Evolutionary conservation across 2,329 filamentous ascomycete genomes (phyloP).

Genomic region (Colletotrichum sojae): DNA sequence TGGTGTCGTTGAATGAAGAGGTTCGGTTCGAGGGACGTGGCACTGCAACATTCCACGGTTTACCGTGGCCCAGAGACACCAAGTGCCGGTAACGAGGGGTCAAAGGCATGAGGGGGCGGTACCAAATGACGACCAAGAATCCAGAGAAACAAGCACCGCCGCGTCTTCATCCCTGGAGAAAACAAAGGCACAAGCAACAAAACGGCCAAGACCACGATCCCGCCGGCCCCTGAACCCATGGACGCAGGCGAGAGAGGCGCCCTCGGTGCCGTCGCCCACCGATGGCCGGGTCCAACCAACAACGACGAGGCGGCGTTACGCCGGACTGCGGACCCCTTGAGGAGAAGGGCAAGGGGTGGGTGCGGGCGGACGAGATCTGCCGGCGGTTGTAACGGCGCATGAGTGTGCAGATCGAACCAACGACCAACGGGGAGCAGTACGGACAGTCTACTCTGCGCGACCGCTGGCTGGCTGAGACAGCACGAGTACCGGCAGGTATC

Average conservation of each 20-base stretch:
- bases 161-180: not conserved
- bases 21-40: no score
- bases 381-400: conserved; percentile 32
- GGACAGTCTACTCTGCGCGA: conserved; percentile 10
- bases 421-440: conserved; percentile 20
- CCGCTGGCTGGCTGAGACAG: not conserved
- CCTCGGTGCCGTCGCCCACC: conserved; percentile 20
- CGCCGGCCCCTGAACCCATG: not conserved
- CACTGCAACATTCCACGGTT: no score
- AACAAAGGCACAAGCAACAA: not conserved
- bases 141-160: no score
- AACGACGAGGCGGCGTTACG: conserved; percentile 24
- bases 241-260: not conserved
- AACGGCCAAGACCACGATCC: not conserved
- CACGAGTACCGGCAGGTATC: conserved; percentile 21
- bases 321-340: conserved; percentile 19
- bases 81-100: no score
- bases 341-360: conserved; percentile 20
- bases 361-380: conserved; percentile 26
- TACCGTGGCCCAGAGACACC: no score
- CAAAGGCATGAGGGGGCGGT: no score
- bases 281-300: conserved; percentile 11
- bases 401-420: conserved; percentile 19
- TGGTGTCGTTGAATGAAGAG: no score
- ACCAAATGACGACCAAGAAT: no score